Conservation (phyloP, 1,284 basidiomycete species). For the Flammula alnicola region DNA sequence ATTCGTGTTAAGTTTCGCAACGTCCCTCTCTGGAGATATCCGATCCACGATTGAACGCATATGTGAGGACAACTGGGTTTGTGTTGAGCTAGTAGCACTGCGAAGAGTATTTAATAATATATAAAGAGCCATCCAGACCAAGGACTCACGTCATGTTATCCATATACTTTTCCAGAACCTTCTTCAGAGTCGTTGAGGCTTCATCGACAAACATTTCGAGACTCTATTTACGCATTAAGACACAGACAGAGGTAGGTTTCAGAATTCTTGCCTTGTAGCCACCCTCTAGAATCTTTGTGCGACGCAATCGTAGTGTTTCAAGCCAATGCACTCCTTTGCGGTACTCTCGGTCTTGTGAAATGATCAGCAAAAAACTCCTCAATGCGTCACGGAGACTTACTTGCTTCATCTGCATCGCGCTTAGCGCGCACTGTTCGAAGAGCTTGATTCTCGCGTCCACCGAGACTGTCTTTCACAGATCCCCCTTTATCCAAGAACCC, state of each 20-base stretch:
- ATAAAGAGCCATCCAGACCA: conserved; percentile 1
- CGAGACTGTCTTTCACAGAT: conserved; percentile 58
- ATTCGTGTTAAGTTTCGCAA: conserved; percentile 54
- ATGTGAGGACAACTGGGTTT: conserved; percentile 68
- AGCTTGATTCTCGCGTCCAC: conserved; percentile 65
- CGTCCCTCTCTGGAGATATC: conserved; percentile 75
- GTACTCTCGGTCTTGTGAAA: conserved; percentile 82
- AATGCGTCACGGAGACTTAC: conserved; percentile 43
- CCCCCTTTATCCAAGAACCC: conserved; percentile 76
- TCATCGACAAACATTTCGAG: conserved; percentile 83
- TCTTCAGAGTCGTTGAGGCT: conserved; percentile 67
- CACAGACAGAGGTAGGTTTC: background rate
- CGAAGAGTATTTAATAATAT: conserved; percentile 8
- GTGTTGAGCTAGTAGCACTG: conserved; percentile 72
- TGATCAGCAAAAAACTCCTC: background rate
- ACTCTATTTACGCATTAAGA: conserved; percentile 52
- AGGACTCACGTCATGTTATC: conserved; percentile 74
- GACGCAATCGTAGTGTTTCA: conserved; percentile 86
- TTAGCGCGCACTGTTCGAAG: conserved; percentile 81
- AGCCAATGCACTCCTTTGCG: conserved; percentile 91
- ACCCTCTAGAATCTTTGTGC: conserved; percentile 82
- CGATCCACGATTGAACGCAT: conserved; percentile 60
- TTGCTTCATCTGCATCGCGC: conserved; percentile 91
- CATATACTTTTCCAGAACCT: conserved; percentile 70
- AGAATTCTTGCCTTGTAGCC: conserved; percentile 70